Conservation (phyloP, 2,329 filamentous ascomycete species). For the Fusarium buharicum region DNA sequence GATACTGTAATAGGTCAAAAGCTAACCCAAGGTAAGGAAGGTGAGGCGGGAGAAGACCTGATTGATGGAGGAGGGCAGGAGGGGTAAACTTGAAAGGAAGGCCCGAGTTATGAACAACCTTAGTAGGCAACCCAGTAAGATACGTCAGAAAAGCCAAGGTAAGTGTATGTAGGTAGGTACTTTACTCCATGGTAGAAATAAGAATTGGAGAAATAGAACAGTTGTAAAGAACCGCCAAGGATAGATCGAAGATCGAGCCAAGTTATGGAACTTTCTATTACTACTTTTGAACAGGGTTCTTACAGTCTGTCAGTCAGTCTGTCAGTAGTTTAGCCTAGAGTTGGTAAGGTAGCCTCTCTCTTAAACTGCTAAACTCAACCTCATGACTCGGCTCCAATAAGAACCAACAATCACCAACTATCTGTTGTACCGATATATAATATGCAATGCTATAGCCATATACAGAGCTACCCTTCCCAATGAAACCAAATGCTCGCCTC, state of each 20-base stretch:
- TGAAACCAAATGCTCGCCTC: constrained; percentile 16
- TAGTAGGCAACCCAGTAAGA: too few species aligned
- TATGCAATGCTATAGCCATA: constrained; percentile 25
- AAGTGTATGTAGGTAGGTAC: too few species aligned
- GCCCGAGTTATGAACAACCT: constrained; percentile 1
- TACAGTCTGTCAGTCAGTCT: neutral
- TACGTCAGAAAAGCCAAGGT: constrained; percentile 15
- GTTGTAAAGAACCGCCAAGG: neutral
- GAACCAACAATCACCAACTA: too few species aligned
- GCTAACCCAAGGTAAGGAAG: constrained; percentile 4
- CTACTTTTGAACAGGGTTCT: neutral
- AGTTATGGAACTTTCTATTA: constrained; percentile 6
- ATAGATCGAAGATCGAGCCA: constrained; percentile 8
- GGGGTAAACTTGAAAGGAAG: constrained; percentile 32
- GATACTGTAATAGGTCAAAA: neutral
- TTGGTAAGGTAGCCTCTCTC: too few species aligned
- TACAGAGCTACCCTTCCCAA: constrained; percentile 10
- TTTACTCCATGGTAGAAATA: too few species aligned
- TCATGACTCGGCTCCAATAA: constrained; percentile 39
- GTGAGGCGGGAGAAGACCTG: constrained; percentile 13
- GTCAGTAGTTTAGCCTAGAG: too few species aligned
- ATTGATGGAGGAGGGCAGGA: too few species aligned
- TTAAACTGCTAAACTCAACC: constrained; percentile 21
- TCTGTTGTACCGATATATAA: constrained; percentile 21
- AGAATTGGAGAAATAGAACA: constrained; percentile 8